Evolutionary conservation across 1,139 yeast species (phyloP).

Genomic region (Kurtzmaniella quercitrusa): DNA sequence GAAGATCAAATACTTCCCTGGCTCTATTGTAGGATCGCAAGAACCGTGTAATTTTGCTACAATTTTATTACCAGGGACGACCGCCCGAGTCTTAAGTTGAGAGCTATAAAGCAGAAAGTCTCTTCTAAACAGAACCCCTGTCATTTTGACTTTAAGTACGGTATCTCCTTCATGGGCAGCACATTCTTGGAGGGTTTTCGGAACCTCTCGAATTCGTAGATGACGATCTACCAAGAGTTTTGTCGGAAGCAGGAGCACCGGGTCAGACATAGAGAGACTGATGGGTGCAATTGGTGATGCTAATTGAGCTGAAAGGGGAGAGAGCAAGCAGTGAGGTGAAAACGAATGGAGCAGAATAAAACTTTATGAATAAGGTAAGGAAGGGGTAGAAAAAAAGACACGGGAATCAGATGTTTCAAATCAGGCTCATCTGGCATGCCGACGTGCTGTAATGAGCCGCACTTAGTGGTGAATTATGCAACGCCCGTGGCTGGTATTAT

Average conservation of each 20-base stretch:
- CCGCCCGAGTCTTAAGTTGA: slow-evolving; percentile 8
- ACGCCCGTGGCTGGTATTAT: neutral
- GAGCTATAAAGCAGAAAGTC: slow-evolving; percentile 20
- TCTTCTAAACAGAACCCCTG: slow-evolving; percentile 23
- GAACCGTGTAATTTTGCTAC: slow-evolving; percentile 23
- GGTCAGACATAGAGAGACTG: slow-evolving; percentile 4
- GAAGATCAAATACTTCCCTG: slow-evolving; percentile 26
- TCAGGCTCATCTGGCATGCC: neutral
- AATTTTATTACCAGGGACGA: slow-evolving; percentile 32
- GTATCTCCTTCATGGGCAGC: slow-evolving; percentile 16
- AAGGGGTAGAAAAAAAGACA: neutral
- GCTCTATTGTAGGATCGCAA: slow-evolving; percentile 9
- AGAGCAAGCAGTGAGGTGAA: neutral
- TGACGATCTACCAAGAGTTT: slow-evolving; percentile 7
- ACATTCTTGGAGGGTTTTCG: slow-evolving; percentile 27
- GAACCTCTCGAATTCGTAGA: slow-evolving; percentile 21
- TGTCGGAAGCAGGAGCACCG: slow-evolving; percentile 8
- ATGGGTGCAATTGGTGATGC: neutral
- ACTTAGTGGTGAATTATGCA: neutral
- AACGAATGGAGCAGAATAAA: neutral
- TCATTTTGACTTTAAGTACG: slow-evolving; percentile 26
- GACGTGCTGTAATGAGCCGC: neutral
- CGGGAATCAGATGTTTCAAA: neutral
- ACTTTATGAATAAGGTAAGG: neutral
- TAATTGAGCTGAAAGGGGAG: neutral